Conservation (phyloP, 164 flowering plant genomes). For the Vitis rupestris region DNA sequence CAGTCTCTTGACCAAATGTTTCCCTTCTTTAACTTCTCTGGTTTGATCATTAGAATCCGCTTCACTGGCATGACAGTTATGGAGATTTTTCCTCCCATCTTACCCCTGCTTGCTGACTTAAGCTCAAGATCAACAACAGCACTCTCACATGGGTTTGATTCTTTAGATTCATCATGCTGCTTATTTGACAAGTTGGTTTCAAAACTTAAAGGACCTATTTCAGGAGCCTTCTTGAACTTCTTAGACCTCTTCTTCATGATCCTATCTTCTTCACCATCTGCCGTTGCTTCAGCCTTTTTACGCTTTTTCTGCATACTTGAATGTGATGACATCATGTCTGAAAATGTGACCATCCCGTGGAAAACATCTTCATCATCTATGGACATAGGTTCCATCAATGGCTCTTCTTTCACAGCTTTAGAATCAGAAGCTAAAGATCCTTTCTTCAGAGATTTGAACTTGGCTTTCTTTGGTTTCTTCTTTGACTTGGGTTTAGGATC, state of each 20-base stretch:
- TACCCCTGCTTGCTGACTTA: slow-evolving; percentile 57
- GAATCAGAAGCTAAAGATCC: slow-evolving; percentile 63
- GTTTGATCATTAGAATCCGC: slow-evolving; percentile 73
- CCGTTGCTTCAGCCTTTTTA: slow-evolving; percentile 36
- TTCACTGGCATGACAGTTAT: slow-evolving; percentile 77
- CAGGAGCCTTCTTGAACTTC: slow-evolving; percentile 54
- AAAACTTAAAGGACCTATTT: slow-evolving; percentile 14
- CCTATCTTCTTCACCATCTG: slow-evolving; percentile 44
- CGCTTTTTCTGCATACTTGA: slow-evolving; percentile 55
- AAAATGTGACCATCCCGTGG: slow-evolving; percentile 27
- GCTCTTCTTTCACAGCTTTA: slow-evolving; percentile 42
- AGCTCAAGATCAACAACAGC: slow-evolving; percentile 43
- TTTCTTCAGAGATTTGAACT: slow-evolving; percentile 91
- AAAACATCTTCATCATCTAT: slow-evolving; percentile 46
- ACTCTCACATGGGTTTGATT: slow-evolving; percentile 38
- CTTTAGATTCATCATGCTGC: slow-evolving; percentile 37
- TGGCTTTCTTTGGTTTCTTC: slow-evolving; percentile 88
- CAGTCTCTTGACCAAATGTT: slow-evolving; percentile 76
- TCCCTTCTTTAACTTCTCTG: slow-evolving; percentile 84
- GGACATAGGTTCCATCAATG: slow-evolving; percentile 39
- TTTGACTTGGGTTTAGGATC: slow-evolving; percentile 63
- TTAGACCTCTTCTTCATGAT: slow-evolving; percentile 56
- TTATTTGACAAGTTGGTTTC: slow-evolving; percentile 29
- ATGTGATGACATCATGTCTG: slow-evolving; percentile 32
- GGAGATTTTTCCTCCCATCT: slow-evolving; percentile 74